Conservation (phyloP, 225 moss, liverwort and hornwort genomes). For the Ulota crispa region DNA sequence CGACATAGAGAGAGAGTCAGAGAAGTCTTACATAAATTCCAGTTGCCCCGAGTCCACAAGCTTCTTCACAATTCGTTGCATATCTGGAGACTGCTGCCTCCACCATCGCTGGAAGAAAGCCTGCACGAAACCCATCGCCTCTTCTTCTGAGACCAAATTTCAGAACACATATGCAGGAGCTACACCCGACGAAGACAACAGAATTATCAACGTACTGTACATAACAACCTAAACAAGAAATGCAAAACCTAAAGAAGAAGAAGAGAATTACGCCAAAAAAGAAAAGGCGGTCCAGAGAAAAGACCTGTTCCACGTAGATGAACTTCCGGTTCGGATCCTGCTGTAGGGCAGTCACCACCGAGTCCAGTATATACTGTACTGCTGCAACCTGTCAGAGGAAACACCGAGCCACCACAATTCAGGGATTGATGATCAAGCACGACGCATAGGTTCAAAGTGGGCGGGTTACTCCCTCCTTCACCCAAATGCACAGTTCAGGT, state of each 20-base stretch:
- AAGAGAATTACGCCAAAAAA: not conserved
- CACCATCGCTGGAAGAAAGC: slow-evolving; percentile 98
- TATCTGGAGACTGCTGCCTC: slow-evolving; percentile 62
- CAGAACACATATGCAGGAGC: not conserved
- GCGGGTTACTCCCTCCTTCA: not conserved
- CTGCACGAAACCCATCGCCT: slow-evolving; percentile 28
- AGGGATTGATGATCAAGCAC: not conserved
- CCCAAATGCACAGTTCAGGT: not conserved
- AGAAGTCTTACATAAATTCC: slow-evolving; percentile 58
- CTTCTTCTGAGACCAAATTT: not conserved
- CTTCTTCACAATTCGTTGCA: slow-evolving; percentile 65
- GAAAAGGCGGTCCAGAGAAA: slow-evolving; percentile 3
- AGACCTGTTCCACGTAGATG: slow-evolving; percentile 84
- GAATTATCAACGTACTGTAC: no score
- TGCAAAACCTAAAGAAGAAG: not conserved
- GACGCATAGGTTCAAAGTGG: not conserved
- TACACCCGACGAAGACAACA: not conserved
- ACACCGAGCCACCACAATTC: not conserved
- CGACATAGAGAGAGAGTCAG: not conserved
- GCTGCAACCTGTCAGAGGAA: slow-evolving; percentile 62
- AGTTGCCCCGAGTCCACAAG: slow-evolving; percentile 75
- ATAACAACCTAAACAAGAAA: not conserved
- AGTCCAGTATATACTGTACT: slow-evolving; percentile 86
- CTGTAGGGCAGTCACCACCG: slow-evolving; percentile 59
- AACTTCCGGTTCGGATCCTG: slow-evolving; percentile 77